phyloP scores from a whole-genome alignment of 148 eudicot species.

The Rhododendron ferrugineum region DNA sequence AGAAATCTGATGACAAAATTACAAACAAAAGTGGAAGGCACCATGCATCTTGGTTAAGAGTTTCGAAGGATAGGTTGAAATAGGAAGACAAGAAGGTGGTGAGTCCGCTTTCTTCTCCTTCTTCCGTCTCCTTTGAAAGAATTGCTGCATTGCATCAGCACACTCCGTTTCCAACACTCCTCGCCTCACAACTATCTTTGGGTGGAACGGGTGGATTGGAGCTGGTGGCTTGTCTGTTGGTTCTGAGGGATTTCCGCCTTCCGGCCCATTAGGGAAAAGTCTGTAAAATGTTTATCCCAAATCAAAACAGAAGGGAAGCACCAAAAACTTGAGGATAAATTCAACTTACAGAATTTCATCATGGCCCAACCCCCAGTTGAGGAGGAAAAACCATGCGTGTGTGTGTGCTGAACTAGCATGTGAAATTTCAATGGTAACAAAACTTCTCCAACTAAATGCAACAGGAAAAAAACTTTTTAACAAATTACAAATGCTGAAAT shows the following conservation, averaged over 20 bases:
- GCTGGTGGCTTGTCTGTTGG: constrained; percentile 56
- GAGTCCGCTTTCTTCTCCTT: constrained; percentile 39
- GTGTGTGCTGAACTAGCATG: neutral
- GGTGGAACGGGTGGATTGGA: constrained; percentile 90
- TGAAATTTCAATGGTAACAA: neutral
- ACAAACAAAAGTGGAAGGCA: constrained; percentile 46
- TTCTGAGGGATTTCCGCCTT: constrained; percentile 37
- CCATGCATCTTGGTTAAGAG: constrained; percentile 60
- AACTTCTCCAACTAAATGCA: neutral
- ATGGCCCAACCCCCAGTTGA: neutral
- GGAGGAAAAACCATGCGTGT: neutral
- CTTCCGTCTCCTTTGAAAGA: constrained; percentile 71
- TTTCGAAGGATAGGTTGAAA: constrained; percentile 43
- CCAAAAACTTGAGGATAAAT: neutral
- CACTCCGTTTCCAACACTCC: constrained; percentile 70
- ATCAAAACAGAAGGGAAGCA: neutral
- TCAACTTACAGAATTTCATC: neutral
- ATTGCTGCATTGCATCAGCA: constrained; percentile 83
- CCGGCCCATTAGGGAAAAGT: constrained; percentile 53
- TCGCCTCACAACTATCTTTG: constrained; percentile 65
- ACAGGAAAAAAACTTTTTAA: neutral
- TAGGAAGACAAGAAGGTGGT: constrained; percentile 47
- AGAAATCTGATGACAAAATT: neutral
- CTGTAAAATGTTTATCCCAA: constrained; percentile 30
- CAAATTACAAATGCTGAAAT: neutral